Percentiles rank a stretch among this genome's conserved stretches.
These are phyloP conservation scores for Cymbopogon citratus DNA, from an alignment of 176 grass and related monocot genomes.

Conservation along the genomic window DNA sequence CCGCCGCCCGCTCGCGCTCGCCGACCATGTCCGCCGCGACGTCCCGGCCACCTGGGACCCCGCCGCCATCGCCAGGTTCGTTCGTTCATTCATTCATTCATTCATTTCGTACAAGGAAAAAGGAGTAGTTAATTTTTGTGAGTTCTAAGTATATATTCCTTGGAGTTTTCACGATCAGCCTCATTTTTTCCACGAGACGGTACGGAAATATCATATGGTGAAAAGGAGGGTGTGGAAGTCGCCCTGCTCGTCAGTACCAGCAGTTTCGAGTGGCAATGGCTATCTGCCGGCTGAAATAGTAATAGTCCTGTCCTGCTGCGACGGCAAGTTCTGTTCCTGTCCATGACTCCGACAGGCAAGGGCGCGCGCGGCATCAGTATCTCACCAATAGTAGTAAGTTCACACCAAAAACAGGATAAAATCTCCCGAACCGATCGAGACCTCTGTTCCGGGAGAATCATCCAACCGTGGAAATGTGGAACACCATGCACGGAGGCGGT, in stretches of 20 bases:
- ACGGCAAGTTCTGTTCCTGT: neutral
- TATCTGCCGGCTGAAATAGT: neutral
- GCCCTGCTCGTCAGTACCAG: neutral
- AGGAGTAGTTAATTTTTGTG: no score
- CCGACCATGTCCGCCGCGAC: conserved; percentile 38
- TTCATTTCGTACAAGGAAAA: no score
- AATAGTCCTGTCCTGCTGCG: neutral
- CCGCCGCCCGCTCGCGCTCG: conserved; percentile 38
- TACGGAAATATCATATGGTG: neutral
- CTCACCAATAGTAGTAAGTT: neutral
- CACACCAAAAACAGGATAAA: neutral
- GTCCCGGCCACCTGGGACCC: conserved; percentile 74
- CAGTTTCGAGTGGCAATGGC: conserved; percentile 1
- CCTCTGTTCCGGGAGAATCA: neutral
- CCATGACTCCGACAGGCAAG: neutral
- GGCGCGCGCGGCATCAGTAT: neutral
- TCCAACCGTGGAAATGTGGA: neutral
- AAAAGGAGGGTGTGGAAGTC: neutral
- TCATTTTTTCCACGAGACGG: neutral
- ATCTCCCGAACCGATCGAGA: neutral
- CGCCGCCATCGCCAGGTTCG: conserved; percentile 59
- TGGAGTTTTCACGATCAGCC: neutral
- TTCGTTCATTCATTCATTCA: no score
- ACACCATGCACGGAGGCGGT: neutral
- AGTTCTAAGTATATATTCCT: no score